Evolutionary conservation across 2,329 filamentous ascomycete species (phyloP).

Genomic region (Phaeosphaeriaceae sp.): DNA sequence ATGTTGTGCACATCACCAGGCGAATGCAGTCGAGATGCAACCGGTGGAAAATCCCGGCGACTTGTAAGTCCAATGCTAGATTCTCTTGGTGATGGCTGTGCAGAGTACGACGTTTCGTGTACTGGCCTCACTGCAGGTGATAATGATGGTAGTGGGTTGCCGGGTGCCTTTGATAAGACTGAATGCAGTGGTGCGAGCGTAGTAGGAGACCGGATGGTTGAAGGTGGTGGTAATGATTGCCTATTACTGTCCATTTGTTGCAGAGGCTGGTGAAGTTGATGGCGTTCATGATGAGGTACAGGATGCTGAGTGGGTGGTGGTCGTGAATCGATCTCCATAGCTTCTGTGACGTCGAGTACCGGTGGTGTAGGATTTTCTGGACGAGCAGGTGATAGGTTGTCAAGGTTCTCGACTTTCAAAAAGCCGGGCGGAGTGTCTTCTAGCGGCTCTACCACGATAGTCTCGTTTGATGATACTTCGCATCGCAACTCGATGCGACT

Average conservation of each 20-base stretch:
- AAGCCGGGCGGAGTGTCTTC: constrained; percentile 29
- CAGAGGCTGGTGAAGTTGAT: constrained; percentile 21
- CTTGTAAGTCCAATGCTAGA: constrained; percentile 15
- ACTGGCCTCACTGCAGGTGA: constrained; percentile 25
- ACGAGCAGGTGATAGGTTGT: constrained; percentile 22
- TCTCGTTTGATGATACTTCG: constrained; percentile 30
- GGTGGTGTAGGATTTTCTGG: constrained; percentile 5
- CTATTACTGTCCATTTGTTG: constrained; percentile 27
- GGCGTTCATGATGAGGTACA: constrained; percentile 25
- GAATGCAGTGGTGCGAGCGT: constrained; percentile 16
- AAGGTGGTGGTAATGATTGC: constrained; percentile 24
- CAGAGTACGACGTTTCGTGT: constrained; percentile 20
- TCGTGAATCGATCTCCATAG: constrained; percentile 42
- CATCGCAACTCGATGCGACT: constrained; percentile 47
- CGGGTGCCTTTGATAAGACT: constrained; percentile 24
- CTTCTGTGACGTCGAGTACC: constrained; percentile 3
- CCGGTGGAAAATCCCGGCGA: constrained; percentile 23
- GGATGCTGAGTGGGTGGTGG: constrained; percentile 22
- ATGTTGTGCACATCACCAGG: constrained; percentile 20
- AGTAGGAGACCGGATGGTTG: constrained; percentile 24
- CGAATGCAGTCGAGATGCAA: constrained; percentile 16
- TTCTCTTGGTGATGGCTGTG: constrained; percentile 22
- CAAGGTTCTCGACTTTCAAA: constrained; percentile 23
- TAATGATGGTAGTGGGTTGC: constrained; percentile 16
- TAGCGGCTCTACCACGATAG: constrained; percentile 34